phyloP scores from a whole-genome alignment of 2,329 filamentous ascomycete species.

The Aureobasidium lini region DNA sequence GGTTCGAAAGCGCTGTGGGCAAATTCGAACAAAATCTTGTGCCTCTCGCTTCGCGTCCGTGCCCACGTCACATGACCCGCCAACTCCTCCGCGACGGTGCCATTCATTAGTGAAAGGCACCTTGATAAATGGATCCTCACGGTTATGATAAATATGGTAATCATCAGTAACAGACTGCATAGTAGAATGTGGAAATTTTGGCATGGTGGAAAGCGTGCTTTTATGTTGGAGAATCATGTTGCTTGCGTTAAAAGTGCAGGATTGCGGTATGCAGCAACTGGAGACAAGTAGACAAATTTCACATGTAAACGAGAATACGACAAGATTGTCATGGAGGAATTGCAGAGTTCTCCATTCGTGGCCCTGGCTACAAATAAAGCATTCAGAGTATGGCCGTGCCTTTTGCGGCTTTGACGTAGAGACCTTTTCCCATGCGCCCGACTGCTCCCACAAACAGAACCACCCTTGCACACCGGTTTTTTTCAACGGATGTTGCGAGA shows the following conservation, averaged over 20 bases:
- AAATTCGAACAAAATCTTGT: conserved; percentile 7
- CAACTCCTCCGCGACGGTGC: neutral
- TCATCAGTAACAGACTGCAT: too few relatives aligned
- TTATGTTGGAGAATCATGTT: too few relatives aligned
- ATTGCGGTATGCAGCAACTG: too few relatives aligned
- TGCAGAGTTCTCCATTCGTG: conserved; percentile 8
- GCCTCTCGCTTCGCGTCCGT: conserved; percentile 6
- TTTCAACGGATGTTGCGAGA: conserved; percentile 17
- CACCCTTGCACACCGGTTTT: neutral
- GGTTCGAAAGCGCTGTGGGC: neutral
- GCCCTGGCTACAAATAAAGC: conserved; percentile 4
- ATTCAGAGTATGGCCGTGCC: conserved; percentile 13
- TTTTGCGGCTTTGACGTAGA: conserved; percentile 11
- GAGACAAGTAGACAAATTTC: neutral
- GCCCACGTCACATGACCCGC: neutral
- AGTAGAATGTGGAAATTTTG: too few relatives aligned
- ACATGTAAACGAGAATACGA: neutral
- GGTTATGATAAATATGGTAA: too few relatives aligned
- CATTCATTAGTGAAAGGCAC: neutral
- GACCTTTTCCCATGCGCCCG: conserved; percentile 10
- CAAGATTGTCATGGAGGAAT: neutral
- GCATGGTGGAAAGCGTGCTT: too few relatives aligned
- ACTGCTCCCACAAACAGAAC: conserved; percentile 11
- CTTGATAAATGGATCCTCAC: neutral
- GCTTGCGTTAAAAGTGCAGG: too few relatives aligned